Conservation (phyloP, 192 early-diverging fungal species). For the Spizellomyces punctatus region DNA sequence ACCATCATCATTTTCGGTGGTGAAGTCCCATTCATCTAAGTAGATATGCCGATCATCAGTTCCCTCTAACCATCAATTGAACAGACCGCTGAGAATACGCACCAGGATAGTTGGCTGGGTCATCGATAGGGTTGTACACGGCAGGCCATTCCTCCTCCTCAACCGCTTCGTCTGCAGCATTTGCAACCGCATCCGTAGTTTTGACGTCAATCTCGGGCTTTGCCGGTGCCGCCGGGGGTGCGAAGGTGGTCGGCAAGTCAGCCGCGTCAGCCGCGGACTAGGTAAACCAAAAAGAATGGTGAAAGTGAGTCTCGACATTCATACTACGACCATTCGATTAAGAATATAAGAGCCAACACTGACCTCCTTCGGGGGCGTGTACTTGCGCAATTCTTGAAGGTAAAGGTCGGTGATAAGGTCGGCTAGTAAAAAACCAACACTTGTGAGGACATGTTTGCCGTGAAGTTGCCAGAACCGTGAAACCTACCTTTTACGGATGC, state of each 20-base stretch:
- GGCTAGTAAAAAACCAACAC: conserved; percentile 17
- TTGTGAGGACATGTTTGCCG: background rate
- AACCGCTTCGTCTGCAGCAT: conserved; percentile 35
- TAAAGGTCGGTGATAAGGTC: conserved; percentile 51
- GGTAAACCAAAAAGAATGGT: background rate
- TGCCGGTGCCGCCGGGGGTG: conserved; percentile 44
- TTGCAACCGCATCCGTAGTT: background rate
- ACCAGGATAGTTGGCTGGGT: conserved; percentile 54
- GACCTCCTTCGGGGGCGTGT: conserved; percentile 45
- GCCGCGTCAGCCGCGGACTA: conserved; percentile 21
- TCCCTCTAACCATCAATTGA: background rate
- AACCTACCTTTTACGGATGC: conserved; percentile 20
- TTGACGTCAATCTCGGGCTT: conserved; percentile 45
- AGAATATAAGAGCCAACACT: background rate
- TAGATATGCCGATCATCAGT: background rate
- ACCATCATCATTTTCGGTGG: conserved; percentile 45
- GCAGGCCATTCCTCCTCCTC: conserved; percentile 55
- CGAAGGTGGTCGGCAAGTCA: conserved; percentile 43
- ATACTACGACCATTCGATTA: too few species aligned
- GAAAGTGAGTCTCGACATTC: background rate
- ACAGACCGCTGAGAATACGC: background rate
- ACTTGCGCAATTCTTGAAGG: conserved; percentile 43
- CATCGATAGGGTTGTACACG: conserved; percentile 52
- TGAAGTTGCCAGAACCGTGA: background rate
- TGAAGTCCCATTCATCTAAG: conserved; percentile 48